Evolutionary conservation across 2,329 filamentous ascomycete genomes (phyloP).

Genomic region (Ophiostoma novo-ulmi): DNA sequence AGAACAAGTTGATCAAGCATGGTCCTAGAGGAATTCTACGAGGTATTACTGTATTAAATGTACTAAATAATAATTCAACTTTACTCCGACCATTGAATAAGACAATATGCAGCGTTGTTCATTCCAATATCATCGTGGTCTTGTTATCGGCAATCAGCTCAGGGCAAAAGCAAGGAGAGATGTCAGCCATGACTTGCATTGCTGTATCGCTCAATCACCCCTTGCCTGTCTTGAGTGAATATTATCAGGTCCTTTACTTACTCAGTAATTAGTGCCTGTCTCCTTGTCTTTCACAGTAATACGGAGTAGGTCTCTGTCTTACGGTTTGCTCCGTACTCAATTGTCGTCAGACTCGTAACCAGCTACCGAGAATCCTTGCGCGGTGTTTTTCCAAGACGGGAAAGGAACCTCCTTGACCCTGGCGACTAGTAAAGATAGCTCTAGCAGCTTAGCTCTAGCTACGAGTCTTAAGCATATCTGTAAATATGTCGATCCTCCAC

Average conservation of each 20-base stretch:
- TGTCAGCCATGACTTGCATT: not conserved
- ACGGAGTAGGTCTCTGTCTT: not conserved
- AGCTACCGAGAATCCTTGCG: slow-evolving; percentile 8
- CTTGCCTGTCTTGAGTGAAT: not conserved
- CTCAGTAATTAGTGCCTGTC: not conserved
- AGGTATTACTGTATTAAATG: not conserved
- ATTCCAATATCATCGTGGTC: not conserved
- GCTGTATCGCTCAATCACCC: not conserved
- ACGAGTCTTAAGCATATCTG: not conserved
- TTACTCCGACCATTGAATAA: not conserved
- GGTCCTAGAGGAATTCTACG: too few relatives aligned
- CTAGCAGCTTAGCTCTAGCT: too few relatives aligned
- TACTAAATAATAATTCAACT: not conserved
- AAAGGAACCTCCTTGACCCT: slow-evolving; percentile 1
- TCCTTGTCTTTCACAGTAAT: not conserved
- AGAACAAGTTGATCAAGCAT: not conserved
- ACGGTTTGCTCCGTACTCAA: not conserved
- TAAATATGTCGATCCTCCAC: not conserved
- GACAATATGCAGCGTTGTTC: not conserved
- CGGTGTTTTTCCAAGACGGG: slow-evolving; percentile 6
- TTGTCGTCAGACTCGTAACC: not conserved
- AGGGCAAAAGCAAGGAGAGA: not conserved
- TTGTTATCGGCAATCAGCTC: not conserved
- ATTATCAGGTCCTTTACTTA: too few relatives aligned
- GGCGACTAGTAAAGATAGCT: not conserved